These are phyloP conservation scores for Colletotrichum musicola DNA, from an alignment of 2,329 filamentous ascomycete species.

Conservation along the genomic window DNA sequence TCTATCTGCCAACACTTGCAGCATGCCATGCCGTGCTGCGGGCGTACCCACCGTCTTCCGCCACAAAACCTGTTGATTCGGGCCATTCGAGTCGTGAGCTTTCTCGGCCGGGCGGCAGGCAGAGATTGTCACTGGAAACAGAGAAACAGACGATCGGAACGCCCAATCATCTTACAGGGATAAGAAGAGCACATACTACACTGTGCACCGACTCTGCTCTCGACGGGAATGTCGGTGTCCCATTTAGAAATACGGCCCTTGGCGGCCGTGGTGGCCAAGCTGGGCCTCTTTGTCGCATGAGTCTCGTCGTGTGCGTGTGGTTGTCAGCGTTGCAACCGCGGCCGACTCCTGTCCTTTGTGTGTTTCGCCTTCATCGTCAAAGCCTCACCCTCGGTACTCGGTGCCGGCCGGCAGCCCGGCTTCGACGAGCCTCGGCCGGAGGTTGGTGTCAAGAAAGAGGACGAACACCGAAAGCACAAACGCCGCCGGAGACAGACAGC, in stretches of 20 bases:
- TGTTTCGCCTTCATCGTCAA: slow-evolving; percentile 28
- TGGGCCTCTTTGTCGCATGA: slow-evolving; percentile 14
- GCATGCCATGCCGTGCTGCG: background rate
- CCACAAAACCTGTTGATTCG: background rate
- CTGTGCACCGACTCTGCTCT: background rate
- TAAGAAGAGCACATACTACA: slow-evolving; percentile 5
- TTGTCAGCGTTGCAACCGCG: slow-evolving; percentile 16
- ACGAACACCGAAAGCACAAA: slow-evolving; percentile 5
- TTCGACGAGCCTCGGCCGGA: slow-evolving; percentile 34
- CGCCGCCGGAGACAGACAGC: slow-evolving; percentile 9
- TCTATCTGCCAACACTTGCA: background rate
- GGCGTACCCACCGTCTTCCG: slow-evolving; percentile 6
- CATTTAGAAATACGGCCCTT: slow-evolving; percentile 16
- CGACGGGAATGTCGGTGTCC: slow-evolving; percentile 31
- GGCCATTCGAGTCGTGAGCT: background rate
- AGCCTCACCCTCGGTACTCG: slow-evolving; percentile 7
- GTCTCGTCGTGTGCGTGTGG: background rate
- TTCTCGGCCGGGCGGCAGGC: slow-evolving; percentile 7
- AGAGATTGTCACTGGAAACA: background rate
- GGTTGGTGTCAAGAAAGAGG: slow-evolving; percentile 27
- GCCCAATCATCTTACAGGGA: slow-evolving; percentile 38
- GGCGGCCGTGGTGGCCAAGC: background rate
- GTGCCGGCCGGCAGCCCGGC: slow-evolving; percentile 5
- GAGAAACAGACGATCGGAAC: slow-evolving; percentile 14
- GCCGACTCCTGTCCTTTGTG: slow-evolving; percentile 2